Evolutionary conservation across 139 green algal genomes (phyloP).

Genomic region (Coelastrella sp.): DNA sequence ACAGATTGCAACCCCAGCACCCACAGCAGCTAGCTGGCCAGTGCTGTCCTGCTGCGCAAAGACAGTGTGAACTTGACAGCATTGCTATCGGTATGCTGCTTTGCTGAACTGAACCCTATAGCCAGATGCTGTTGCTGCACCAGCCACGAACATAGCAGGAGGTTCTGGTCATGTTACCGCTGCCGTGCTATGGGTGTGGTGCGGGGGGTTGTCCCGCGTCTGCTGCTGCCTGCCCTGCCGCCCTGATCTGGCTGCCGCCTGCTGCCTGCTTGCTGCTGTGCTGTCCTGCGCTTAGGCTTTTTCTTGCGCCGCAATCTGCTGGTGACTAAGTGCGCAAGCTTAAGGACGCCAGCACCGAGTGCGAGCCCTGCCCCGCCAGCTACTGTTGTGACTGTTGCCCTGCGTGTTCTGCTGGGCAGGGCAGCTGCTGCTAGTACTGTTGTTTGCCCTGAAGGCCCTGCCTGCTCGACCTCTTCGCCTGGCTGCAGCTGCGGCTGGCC

Average conservation of each 20-base stretch:
- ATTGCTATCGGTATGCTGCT: too few relatives aligned
- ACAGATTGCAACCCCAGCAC: too few relatives aligned
- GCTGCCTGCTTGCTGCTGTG: conserved; percentile 23
- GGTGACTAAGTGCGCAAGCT: conserved; percentile 8
- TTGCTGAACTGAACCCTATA: too few relatives aligned
- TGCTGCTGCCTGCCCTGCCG: not conserved
- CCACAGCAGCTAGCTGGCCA: too few relatives aligned
- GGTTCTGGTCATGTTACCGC: not conserved
- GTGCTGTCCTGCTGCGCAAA: too few relatives aligned
- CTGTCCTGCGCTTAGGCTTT: not conserved
- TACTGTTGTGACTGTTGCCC: conserved; percentile 27
- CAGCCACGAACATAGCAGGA: too few relatives aligned
- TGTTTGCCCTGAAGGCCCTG: not conserved
- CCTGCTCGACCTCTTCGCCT: not conserved
- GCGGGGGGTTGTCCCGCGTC: not conserved
- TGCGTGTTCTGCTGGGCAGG: not conserved
- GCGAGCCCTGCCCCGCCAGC: conserved; percentile 24
- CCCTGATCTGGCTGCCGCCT: conserved; percentile 12
- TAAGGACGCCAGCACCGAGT: conserved; percentile 18
- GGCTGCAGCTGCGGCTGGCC: not conserved
- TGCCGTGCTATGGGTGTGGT: not conserved
- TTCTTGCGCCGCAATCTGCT: conserved; percentile 24
- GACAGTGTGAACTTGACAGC: too few relatives aligned
- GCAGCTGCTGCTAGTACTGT: not conserved
- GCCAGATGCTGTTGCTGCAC: too few relatives aligned